Percentiles rank a stretch among this genome's conserved stretches.
These are phyloP conservation scores for Podaxis sp. DNA, from an alignment of 768 basidiomycete genomes.

Conservation along the genomic window DNA sequence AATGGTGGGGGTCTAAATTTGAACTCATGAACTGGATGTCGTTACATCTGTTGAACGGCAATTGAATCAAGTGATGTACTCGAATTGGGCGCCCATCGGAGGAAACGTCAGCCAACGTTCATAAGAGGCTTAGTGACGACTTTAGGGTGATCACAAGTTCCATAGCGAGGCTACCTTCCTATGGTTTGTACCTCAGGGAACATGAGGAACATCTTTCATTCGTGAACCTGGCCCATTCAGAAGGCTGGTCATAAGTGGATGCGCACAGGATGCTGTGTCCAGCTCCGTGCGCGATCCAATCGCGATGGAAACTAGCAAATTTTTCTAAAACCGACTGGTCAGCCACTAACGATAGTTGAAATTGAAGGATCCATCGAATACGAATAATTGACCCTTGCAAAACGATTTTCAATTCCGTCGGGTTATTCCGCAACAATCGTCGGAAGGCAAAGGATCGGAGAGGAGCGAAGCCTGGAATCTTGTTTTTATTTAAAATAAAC, in stretches of 20 bases:
- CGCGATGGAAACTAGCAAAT: conserved; percentile 3
- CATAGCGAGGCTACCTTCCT: background rate
- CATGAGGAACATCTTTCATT: background rate
- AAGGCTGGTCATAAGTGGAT: background rate
- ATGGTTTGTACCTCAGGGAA: background rate
- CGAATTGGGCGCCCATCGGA: too few species aligned
- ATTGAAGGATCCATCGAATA: background rate
- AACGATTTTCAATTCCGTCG: background rate
- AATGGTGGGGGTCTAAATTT: background rate
- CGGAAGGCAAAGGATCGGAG: background rate
- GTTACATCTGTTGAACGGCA: background rate
- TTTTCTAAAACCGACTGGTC: background rate
- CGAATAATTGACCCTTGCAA: too few species aligned
- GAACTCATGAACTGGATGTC: conserved; percentile 1
- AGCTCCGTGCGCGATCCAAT: background rate
- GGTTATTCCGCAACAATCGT: background rate
- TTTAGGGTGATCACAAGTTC: conserved; percentile 2
- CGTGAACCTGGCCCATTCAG: background rate
- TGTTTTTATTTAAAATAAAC: background rate
- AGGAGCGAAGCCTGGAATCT: background rate
- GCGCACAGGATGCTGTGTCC: background rate
- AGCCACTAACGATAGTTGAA: background rate
- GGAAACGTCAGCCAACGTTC: background rate
- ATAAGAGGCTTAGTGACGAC: background rate
- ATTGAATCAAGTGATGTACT: background rate